phyloP scores from a whole-genome alignment of 1,284 basidiomycete genomes.

The Jaminaea rosea region DNA sequence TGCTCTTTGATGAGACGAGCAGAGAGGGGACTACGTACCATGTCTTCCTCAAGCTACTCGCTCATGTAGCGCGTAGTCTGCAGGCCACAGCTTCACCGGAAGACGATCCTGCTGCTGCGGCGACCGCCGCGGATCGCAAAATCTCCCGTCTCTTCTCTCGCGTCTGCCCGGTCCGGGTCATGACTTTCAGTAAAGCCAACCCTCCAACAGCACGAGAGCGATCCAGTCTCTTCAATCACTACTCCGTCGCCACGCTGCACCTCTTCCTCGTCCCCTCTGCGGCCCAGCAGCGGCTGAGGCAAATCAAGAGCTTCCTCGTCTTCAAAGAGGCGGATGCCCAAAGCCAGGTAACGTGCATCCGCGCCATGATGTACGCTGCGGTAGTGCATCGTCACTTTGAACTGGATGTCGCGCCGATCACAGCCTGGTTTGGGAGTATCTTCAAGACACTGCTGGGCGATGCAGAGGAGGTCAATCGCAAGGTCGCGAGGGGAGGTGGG shows the following conservation, averaged over 20 bases:
- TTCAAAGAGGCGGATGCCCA: conserved; percentile 63
- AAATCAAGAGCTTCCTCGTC: conserved; percentile 60
- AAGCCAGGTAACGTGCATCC: conserved; percentile 65
- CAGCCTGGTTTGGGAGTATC: conserved; percentile 64
- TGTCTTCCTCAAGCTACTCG: conserved; percentile 69
- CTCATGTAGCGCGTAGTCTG: conserved; percentile 52
- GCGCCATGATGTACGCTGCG: conserved; percentile 67
- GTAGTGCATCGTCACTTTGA: conserved; percentile 60
- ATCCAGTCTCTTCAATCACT: conserved; percentile 77
- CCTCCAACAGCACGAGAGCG: conserved; percentile 57
- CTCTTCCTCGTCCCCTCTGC: conserved; percentile 62
- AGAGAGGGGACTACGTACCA: conserved; percentile 56
- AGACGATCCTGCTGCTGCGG: conserved; percentile 10
- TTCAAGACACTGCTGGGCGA: conserved; percentile 58
- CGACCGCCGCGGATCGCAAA: conserved; percentile 46
- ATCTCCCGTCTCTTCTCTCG: conserved; percentile 69
- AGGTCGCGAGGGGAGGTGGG: no score
- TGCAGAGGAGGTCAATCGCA: conserved; percentile 45
- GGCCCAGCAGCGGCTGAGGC: conserved; percentile 55
- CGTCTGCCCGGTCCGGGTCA: conserved; percentile 63
- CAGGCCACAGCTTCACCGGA: conserved; percentile 9
- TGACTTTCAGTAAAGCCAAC: conserved; percentile 47
- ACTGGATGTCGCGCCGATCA: conserved; percentile 55
- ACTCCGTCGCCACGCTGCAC: conserved; percentile 66
- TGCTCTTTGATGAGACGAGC: conserved; percentile 1